Evolutionary conservation across 306 rosid species (phyloP).

Genomic region (Albizia julibrissin): DNA sequence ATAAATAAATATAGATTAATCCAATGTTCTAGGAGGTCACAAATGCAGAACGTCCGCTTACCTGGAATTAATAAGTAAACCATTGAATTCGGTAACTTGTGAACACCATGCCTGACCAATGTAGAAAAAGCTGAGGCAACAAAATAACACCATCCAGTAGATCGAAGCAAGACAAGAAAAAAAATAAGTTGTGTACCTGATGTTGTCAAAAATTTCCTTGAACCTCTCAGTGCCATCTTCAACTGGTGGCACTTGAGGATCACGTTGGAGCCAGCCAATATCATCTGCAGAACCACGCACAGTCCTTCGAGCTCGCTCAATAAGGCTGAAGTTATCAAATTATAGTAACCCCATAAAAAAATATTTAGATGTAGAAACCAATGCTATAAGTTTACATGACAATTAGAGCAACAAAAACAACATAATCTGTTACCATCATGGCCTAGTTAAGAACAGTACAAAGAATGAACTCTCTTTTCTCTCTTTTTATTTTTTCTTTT

Average conservation of each 20-base stretch:
- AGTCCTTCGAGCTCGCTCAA: constrained; percentile 83
- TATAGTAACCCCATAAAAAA: constrained; percentile 27
- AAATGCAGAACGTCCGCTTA: constrained; percentile 37
- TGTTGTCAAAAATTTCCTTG: constrained; percentile 66
- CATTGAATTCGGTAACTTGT: constrained; percentile 81
- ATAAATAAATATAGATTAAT: background rate
- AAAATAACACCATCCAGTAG: constrained; percentile 13
- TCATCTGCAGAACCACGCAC: constrained; percentile 95
- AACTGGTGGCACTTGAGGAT: constrained; percentile 76
- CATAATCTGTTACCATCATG: background rate
- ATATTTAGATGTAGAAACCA: constrained; percentile 13
- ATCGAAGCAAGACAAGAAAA: constrained; percentile 26
- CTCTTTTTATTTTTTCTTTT: no score
- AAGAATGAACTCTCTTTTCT: background rate
- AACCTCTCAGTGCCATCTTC: constrained; percentile 91
- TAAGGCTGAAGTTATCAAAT: constrained; percentile 59
- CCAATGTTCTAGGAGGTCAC: constrained; percentile 18
- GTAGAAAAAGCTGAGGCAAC: constrained; percentile 35
- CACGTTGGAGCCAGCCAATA: constrained; percentile 95
- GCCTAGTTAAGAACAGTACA: background rate
- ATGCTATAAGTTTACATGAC: constrained; percentile 11
- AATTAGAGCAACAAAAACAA: constrained; percentile 6
- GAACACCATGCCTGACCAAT: constrained; percentile 88
- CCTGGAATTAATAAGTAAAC: constrained; percentile 97
- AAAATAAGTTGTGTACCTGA: constrained; percentile 54